Conservation (phyloP, 768 basidiomycete genomes). For the Tricholoma bakamatsutake region DNA sequence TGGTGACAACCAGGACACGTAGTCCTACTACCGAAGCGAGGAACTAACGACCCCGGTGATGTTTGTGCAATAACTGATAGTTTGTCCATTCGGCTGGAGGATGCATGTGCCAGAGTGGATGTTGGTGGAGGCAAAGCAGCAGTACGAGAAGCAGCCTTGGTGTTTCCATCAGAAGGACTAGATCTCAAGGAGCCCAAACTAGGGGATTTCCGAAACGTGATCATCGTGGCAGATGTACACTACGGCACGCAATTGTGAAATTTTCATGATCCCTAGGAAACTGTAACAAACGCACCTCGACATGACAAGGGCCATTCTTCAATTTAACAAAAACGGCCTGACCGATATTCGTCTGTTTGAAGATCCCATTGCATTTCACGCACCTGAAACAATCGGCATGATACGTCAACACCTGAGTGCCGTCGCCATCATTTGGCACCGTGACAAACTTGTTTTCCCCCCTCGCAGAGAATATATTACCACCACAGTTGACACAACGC, state of each 20-base stretch:
- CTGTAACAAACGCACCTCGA: conserved; percentile 35
- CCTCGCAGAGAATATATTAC: conserved; percentile 49
- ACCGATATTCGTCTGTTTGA: conserved; percentile 56
- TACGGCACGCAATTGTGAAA: conserved; percentile 11
- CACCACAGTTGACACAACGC: conserved; percentile 55
- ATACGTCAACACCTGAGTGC: conserved; percentile 50
- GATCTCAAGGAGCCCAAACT: conserved; percentile 18
- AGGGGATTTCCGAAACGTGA: conserved; percentile 30
- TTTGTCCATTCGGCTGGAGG: conserved; percentile 36
- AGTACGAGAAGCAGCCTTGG: conserved; percentile 5
- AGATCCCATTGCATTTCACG: conserved; percentile 53
- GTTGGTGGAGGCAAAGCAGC: conserved; percentile 7
- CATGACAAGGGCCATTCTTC: conserved; percentile 61
- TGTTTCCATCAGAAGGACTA: conserved; percentile 4
- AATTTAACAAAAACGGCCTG: conserved; percentile 69
- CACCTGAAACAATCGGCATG: conserved; percentile 78
- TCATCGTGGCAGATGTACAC: conserved; percentile 42
- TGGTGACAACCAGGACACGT: conserved; percentile 72
- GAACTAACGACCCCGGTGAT: conserved; percentile 26
- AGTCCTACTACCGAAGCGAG: conserved; percentile 56
- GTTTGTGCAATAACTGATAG: conserved; percentile 32
- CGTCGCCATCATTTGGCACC: conserved; percentile 49
- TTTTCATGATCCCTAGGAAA: neutral
- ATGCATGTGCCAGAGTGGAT: conserved; percentile 17
- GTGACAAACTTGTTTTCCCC: conserved; percentile 67